These are phyloP conservation scores for Paraphysoderma sedebokerense DNA, from an alignment of 371 early-diverging fungal genomes.

Conservation along the genomic window DNA sequence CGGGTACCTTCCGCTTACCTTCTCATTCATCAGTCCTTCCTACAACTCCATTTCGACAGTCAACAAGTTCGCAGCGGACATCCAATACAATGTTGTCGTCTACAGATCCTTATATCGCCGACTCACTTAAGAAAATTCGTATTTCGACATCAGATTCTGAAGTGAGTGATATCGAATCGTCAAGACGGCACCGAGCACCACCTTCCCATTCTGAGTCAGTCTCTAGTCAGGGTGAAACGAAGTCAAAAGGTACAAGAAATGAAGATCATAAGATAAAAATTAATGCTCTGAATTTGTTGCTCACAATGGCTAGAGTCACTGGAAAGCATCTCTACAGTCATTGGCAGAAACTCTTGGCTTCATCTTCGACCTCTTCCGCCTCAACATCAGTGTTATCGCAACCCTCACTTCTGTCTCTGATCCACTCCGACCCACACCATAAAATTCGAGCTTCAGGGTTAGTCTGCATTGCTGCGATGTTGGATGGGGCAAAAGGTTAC, in stretches of 20 bases:
- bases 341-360: not conserved
- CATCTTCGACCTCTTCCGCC: not conserved
- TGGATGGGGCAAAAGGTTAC: not conserved
- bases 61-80: not conserved
- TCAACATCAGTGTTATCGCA: too few relatives aligned
- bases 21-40: not conserved
- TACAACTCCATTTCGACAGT: not conserved
- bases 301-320: not conserved
- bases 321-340: not conserved
- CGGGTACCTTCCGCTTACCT: not conserved
- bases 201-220: not conserved
- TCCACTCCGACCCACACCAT: not conserved
- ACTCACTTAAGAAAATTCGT: not conserved
- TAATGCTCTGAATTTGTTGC: not conserved
- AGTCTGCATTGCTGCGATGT: not conserved
- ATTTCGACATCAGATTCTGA: not conserved
- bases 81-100: not conserved
- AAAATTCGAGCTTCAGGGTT: not conserved
- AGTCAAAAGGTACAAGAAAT: not conserved
- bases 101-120: not conserved
- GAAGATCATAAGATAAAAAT: not conserved
- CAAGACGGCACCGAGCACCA: too few relatives aligned
- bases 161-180: not conserved
- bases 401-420: not conserved
- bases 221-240: not conserved